Evolutionary conservation across 148 eudicot genomes (phyloP).

Genomic region (Tetragonia tetragonoides): DNA sequence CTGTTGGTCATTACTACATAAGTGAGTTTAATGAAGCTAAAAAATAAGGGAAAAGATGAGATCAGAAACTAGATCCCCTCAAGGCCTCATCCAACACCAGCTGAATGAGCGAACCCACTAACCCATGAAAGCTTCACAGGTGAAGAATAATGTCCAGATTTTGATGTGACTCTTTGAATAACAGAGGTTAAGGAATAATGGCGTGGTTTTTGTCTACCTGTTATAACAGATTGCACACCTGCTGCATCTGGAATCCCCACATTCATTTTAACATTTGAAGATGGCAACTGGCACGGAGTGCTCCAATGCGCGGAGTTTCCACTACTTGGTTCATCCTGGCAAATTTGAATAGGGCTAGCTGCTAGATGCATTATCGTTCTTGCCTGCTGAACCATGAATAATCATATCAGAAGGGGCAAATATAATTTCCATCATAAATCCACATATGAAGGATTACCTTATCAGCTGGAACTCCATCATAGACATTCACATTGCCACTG

Average conservation of each 20-base stretch:
- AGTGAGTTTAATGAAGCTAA: no score
- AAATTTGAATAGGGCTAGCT: constrained; percentile 59
- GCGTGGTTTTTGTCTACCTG: constrained; percentile 27
- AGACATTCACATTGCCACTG: constrained; percentile 87
- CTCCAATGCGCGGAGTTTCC: constrained; percentile 39
- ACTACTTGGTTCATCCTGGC: constrained; percentile 44
- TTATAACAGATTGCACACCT: constrained; percentile 21
- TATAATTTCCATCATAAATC: not conserved
- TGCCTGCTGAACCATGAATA: constrained; percentile 54
- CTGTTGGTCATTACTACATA: no score
- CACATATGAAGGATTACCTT: constrained; percentile 50
- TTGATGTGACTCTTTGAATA: not conserved
- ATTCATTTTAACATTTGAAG: constrained; percentile 39
- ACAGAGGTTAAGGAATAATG: constrained; percentile 1
- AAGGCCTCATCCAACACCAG: no score
- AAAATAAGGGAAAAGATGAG: no score
- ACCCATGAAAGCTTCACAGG: no score
- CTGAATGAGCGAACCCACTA: no score
- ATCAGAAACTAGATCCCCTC: no score
- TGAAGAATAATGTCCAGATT: not conserved
- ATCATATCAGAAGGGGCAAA: constrained; percentile 28
- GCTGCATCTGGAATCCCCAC: constrained; percentile 28
- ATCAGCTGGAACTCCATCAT: constrained; percentile 73
- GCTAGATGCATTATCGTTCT: constrained; percentile 71
- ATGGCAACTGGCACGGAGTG: constrained; percentile 37